A percentile compares a stretch with the other conserved stretches of the same genome.
Evolutionary conservation across 225 moss, liverwort and hornwort genomes (phyloP).

Genomic region (Straminergon stramineum): DNA sequence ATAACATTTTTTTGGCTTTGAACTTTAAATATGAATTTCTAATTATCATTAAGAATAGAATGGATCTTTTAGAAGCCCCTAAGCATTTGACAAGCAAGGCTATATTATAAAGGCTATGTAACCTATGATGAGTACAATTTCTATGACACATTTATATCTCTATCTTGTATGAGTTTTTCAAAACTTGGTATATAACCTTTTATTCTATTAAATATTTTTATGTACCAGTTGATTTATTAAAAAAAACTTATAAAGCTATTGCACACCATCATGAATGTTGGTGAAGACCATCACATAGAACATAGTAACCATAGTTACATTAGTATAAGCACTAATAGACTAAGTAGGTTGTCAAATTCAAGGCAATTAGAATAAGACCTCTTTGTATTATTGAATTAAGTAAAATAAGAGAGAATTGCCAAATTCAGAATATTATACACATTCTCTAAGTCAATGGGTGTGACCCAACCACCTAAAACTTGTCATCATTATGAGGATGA

Average conservation of each 20-base stretch:
- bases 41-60: not conserved
- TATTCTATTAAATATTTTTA: not conserved
- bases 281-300: not conserved
- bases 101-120: not conserved
- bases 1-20: not conserved
- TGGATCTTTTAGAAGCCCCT: accelerated
- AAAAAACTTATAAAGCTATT: not conserved
- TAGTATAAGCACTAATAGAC: not conserved
- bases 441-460: not conserved
- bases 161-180: not conserved
- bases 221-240: not conserved
- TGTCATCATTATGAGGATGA: not conserved
- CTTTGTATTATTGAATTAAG: not conserved
- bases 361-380: not conserved
- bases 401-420: not conserved
- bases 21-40: accelerated
- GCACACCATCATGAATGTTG: not conserved
- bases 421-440: not conserved
- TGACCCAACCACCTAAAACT: accelerated
- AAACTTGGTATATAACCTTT: accelerated
- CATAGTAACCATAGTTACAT: not conserved
- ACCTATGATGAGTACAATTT: not conserved
- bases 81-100: not conserved
- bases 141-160: not conserved
- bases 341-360: not conserved